These are phyloP conservation scores for Coemansia sp. DNA, from an alignment of 192 early-diverging fungal genomes.

Conservation along the genomic window DNA sequence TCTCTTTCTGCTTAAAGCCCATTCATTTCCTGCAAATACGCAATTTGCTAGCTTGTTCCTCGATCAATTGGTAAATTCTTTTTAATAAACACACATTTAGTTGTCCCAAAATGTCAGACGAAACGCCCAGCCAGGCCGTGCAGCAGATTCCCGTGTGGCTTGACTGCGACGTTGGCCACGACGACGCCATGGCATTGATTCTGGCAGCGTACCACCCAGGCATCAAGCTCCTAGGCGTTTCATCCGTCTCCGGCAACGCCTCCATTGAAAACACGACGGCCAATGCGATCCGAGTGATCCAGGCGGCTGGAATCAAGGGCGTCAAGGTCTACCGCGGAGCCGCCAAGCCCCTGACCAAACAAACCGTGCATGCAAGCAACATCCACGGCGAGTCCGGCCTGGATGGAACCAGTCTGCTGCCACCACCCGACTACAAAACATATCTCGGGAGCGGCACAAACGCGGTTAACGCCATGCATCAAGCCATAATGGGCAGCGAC, in stretches of 20 bases:
- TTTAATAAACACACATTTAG: background rate
- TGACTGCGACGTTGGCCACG: conserved; percentile 40
- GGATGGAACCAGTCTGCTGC: conserved; percentile 13
- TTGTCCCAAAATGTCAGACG: background rate
- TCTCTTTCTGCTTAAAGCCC: too few species aligned
- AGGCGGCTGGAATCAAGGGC: conserved; percentile 26
- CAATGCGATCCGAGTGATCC: conserved; percentile 23
- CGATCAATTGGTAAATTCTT: conserved; percentile 1
- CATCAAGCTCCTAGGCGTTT: conserved; percentile 27
- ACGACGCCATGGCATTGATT: conserved; percentile 38
- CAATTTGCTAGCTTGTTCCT: background rate
- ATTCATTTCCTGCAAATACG: too few species aligned
- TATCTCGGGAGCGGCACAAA: conserved; percentile 12
- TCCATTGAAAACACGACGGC: conserved; percentile 19
- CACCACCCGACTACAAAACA: conserved; percentile 12
- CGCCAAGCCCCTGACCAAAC: conserved; percentile 23
- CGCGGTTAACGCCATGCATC: conserved; percentile 23
- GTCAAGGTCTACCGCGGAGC: conserved; percentile 32
- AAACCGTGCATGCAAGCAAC: conserved; percentile 5
- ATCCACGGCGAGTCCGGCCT: conserved; percentile 24
- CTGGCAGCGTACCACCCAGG: conserved; percentile 30
- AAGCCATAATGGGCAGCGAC: conserved; percentile 21
- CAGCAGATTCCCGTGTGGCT: conserved; percentile 28
- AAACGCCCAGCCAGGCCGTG: too few species aligned
- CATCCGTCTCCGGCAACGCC: conserved; percentile 26